Conservation (phyloP, 495 filamentous ascomycete species). For the Penicillium lagena region DNA sequence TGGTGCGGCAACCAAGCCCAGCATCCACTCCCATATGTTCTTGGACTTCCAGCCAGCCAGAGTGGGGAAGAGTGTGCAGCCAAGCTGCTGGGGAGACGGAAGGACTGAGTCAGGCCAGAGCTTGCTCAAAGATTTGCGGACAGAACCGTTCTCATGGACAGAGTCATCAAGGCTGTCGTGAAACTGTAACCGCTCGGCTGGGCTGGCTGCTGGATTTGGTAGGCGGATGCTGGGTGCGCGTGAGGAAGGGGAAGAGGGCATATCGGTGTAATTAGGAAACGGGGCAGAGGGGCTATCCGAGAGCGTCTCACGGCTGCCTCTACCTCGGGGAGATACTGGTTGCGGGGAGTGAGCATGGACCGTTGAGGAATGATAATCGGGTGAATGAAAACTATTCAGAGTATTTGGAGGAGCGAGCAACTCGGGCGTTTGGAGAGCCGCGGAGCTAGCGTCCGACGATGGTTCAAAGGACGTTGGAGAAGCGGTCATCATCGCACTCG, state of each 20-base stretch:
- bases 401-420: slow-evolving; percentile 30
- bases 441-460: slow-evolving; percentile 18
- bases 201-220: slow-evolving; percentile 40
- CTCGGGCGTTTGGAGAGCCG: slow-evolving; percentile 18
- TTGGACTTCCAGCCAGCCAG: slow-evolving; percentile 75
- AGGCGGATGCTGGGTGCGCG: slow-evolving; percentile 49
- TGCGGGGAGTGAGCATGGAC: slow-evolving; percentile 19
- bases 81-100: slow-evolving; percentile 61
- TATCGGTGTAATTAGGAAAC: slow-evolving; percentile 47
- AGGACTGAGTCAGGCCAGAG: slow-evolving; percentile 77
- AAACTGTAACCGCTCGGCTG: slow-evolving; percentile 36
- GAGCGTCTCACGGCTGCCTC: slow-evolving; percentile 2
- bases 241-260: slow-evolving; percentile 31
- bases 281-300: slow-evolving; percentile 32
- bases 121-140: slow-evolving; percentile 17
- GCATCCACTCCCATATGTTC: slow-evolving; percentile 62
- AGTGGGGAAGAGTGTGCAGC: slow-evolving; percentile 81
- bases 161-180: slow-evolving; percentile 21
- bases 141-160: slow-evolving; percentile 5
- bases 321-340: slow-evolving; percentile 28
- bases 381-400: slow-evolving; percentile 28
- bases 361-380: slow-evolving; percentile 25
- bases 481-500: slow-evolving; percentile 10
- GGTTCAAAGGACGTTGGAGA: slow-evolving; percentile 34
- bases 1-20: slow-evolving; percentile 76